Evolutionary conservation across 345 rosid species (phyloP).

Genomic region (Garcia nutans): DNA sequence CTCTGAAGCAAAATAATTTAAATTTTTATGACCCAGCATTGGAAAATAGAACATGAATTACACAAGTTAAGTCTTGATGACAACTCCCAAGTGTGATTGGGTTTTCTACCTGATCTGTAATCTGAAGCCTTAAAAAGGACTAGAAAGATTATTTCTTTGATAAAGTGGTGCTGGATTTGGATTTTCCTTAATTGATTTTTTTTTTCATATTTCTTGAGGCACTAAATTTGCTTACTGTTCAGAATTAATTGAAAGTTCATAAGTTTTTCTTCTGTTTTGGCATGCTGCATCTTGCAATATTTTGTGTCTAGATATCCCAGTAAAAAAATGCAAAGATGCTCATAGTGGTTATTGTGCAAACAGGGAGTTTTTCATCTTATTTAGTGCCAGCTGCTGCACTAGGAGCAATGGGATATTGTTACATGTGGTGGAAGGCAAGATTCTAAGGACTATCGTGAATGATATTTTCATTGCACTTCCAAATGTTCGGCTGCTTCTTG

Average conservation of each 20-base stretch:
- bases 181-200: not conserved
- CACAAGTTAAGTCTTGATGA: not conserved
- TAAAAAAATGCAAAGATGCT: not conserved
- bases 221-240: not conserved
- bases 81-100: not conserved
- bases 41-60: not conserved
- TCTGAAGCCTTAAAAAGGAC: slow-evolving; percentile 5
- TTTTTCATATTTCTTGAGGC: not conserved
- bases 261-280: not conserved
- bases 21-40: not conserved
- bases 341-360: slow-evolving; percentile 13
- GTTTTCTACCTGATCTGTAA: not conserved
- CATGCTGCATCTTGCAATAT: not conserved
- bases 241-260: not conserved
- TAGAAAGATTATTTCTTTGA: not conserved
- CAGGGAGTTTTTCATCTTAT: slow-evolving; percentile 73
- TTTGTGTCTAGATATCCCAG: not conserved
- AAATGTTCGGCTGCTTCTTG: not conserved
- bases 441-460: slow-evolving; percentile 7
- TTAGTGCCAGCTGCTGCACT: slow-evolving; percentile 86
- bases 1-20: not conserved
- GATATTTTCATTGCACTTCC: slow-evolving; percentile 13
- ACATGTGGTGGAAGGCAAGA: slow-evolving; percentile 94
- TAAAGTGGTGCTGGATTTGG: not conserved
- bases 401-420: slow-evolving; percentile 94